Evolutionary conservation across 352 stramenopile genomes (phyloP), one percentile per base, ranked within the genome.

Genomic region (Sclerospora graminicola): DNA sequence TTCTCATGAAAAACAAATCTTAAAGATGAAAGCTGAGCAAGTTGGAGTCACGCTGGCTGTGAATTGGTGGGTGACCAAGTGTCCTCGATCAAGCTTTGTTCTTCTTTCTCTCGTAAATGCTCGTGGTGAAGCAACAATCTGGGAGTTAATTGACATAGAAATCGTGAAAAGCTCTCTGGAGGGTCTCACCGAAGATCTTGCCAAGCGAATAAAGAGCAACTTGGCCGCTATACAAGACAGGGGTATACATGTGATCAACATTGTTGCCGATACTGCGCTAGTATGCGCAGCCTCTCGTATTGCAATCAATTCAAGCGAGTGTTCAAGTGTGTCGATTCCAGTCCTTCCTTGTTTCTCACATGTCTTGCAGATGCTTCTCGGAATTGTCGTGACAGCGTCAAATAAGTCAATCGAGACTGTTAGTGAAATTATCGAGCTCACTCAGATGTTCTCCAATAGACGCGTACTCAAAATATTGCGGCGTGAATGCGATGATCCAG

Each of bases 61-160:
- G 45, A 87, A 64, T 18, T 69, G 52, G 28, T 90, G 75, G 75
- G 45, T 50, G 21, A 62, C 65, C 33, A 73, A 76, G 45, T 71
- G 62, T 10, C 57, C 68, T 21, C 60, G 67, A 19, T 75, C 69
- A 4, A 76, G 52, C 15, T 54, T 83, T 6, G 52, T 83, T 39
- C 48, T 86, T 9, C 66, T 88, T 5, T 88, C 79, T 11, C 54
- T 90, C 5, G 60, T 88, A 29, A 87, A 87, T 43, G 60, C 71
- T 16, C 45, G 79, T 2, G 76, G 75, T 0, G 75, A 90, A 65
- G 63, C 66, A 1, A 74, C 57, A 1, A 45, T 53, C 2, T 82
- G 69, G 60, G 68, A 82, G 18, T 26, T 88, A 5, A 41, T 82
- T 33, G 72, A 88, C 37, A 39, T 84, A 19, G 73, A 66, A 20